Conservation (phyloP, 208 protist species). For the Trypanosoma brucei region DNA sequence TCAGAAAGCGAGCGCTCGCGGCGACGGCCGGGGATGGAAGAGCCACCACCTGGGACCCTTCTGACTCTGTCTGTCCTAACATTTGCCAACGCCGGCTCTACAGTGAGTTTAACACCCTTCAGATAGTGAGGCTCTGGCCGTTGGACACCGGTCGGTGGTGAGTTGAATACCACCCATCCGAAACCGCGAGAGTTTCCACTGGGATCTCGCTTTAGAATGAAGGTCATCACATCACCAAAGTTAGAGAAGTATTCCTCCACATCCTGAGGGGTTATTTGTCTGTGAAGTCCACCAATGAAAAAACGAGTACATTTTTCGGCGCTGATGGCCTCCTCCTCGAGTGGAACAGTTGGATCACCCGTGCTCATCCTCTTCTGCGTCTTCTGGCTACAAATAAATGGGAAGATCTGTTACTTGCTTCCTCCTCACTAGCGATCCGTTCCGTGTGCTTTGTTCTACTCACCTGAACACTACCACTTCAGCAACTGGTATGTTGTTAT, state of each 20-base stretch:
- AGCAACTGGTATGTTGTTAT: too few relatives aligned
- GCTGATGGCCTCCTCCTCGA: not conserved
- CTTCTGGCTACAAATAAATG: not conserved
- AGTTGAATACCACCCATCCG: conserved; percentile 46
- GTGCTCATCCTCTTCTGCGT: not conserved
- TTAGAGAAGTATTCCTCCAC: conserved; percentile 39
- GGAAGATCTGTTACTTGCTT: not conserved
- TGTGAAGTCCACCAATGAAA: conserved; percentile 52
- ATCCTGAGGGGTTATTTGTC: conserved; percentile 34
- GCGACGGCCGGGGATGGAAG: conserved; percentile 2
- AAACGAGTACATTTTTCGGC: conserved; percentile 11
- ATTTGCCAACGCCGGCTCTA: conserved; percentile 12
- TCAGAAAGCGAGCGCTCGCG: conserved; percentile 4
- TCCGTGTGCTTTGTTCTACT: too few relatives aligned
- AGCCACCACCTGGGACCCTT: not conserved
- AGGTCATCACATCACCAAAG: conserved; percentile 25
- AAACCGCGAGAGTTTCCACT: conserved; percentile 54
- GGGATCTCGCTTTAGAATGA: conserved; percentile 33
- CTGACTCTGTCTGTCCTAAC: too few relatives aligned
- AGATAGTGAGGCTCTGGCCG: conserved; percentile 16
- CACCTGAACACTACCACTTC: too few relatives aligned
- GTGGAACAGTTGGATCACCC: conserved; percentile 16
- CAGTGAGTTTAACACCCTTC: conserved; percentile 21
- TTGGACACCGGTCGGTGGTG: not conserved
- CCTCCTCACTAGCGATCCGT: too few relatives aligned